A percentile compares a stretch with the other conserved stretches of the same genome.
phyloP scores from a whole-genome alignment of 345 rosid genomes.

The Jatropha curcas region DNA sequence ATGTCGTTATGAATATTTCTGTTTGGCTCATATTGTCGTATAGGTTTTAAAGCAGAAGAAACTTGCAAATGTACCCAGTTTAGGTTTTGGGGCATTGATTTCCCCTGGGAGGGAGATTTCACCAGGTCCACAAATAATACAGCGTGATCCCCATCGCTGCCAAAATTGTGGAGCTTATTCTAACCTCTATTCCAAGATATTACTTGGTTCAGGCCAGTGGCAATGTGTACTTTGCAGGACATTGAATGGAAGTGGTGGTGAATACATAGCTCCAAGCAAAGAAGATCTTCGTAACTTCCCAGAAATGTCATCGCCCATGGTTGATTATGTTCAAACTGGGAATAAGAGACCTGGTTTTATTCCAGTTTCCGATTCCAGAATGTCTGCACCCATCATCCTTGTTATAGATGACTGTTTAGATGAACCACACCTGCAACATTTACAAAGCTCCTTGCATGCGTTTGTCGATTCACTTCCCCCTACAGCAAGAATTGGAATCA shows the following conservation, averaged over 20 bases:
- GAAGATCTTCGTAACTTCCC: conserved; percentile 72
- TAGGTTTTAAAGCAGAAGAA: conserved; percentile 90
- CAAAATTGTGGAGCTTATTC: conserved; percentile 88
- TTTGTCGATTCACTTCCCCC: conserved; percentile 83
- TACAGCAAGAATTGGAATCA: conserved; percentile 77
- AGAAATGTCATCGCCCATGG: conserved; percentile 71
- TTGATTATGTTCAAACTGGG: conserved; percentile 88
- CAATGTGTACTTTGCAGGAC: conserved; percentile 78
- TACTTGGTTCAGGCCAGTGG: conserved; percentile 96
- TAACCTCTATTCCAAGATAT: conserved; percentile 74
- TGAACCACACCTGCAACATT: conserved; percentile 91
- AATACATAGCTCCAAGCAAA: conserved; percentile 72
- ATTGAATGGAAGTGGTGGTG: conserved; percentile 84
- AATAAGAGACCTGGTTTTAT: conserved; percentile 80
- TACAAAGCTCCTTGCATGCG: conserved; percentile 97
- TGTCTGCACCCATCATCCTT: conserved; percentile 82
- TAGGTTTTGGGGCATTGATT: conserved; percentile 93
- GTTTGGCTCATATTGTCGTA: conserved; percentile 7
- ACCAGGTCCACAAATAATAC: conserved; percentile 72
- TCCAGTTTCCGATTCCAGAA: conserved; percentile 86
- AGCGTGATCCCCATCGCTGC: conserved; percentile 91
- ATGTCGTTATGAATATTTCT: too few species aligned
- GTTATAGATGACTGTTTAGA: conserved; percentile 96
- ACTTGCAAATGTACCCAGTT: conserved; percentile 80
- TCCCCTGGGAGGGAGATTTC: conserved; percentile 83